Conservation (phyloP, 768 basidiomycete species). For the Mycena metata region DNA sequence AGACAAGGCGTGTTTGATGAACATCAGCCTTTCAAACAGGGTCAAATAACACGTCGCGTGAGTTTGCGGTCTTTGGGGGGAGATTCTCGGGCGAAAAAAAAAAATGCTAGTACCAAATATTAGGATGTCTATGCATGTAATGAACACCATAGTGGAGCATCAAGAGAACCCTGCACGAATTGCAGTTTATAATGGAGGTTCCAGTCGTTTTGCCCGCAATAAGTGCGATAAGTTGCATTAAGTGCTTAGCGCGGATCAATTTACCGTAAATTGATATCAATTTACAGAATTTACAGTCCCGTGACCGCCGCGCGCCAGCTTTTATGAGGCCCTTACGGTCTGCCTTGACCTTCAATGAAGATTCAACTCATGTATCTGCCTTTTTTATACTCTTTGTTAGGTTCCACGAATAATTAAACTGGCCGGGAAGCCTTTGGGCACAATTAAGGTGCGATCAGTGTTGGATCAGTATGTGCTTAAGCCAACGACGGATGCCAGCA, state of each 20-base stretch:
- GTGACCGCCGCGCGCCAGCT: slow-evolving; percentile 8
- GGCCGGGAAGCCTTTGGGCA: too few species aligned
- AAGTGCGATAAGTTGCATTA: slow-evolving; percentile 15
- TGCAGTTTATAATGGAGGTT: neutral
- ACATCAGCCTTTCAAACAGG: neutral
- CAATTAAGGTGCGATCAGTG: too few species aligned
- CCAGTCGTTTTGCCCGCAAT: slow-evolving; percentile 15
- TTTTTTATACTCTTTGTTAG: too few species aligned
- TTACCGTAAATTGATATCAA: slow-evolving; percentile 24
- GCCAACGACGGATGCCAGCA: too few species aligned
- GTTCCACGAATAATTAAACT: too few species aligned
- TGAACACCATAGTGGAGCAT: neutral
- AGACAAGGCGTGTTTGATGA: too few species aligned
- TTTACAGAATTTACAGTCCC: slow-evolving; percentile 29
- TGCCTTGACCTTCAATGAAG: too few species aligned
- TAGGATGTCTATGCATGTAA: neutral
- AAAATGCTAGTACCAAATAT: neutral
- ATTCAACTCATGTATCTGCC: too few species aligned
- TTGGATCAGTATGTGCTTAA: too few species aligned
- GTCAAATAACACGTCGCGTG: neutral
- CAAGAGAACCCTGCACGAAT: neutral
- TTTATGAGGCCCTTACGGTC: neutral
- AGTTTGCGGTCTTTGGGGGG: neutral
- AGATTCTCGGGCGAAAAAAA: neutral
- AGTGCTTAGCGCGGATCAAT: slow-evolving; percentile 14